phyloP scores from a whole-genome alignment of 768 basidiomycete species.

The Mycena rosella region DNA sequence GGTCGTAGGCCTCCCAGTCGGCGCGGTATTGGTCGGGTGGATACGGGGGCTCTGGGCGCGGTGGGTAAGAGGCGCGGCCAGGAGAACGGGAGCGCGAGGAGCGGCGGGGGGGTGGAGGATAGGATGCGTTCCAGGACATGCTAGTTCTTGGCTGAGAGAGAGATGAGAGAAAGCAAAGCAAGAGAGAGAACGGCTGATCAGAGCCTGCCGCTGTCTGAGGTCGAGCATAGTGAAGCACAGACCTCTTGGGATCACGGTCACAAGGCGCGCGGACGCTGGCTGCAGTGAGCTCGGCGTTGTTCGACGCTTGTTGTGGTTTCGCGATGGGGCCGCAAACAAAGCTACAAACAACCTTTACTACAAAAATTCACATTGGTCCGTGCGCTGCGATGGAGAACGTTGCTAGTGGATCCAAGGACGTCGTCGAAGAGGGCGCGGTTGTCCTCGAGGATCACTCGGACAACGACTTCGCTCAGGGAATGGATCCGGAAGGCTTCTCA shows the following conservation, averaged over 20 bases:
- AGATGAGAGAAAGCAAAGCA: conserved; percentile 68
- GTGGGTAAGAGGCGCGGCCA: conserved; percentile 67
- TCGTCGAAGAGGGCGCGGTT: neutral
- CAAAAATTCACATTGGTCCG: neutral
- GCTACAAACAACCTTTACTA: neutral
- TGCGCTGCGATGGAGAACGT: conserved; percentile 24
- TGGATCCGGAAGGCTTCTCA: conserved; percentile 71
- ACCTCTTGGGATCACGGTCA: conserved; percentile 84
- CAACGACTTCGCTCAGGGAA: conserved; percentile 57
- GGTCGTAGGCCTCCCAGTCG: conserved; percentile 80
- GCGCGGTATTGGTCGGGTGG: conserved; percentile 71
- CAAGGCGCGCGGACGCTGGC: conserved; percentile 58
- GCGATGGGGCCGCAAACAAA: conserved; percentile 27
- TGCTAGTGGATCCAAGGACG: conserved; percentile 12
- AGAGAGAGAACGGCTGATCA: conserved; percentile 72
- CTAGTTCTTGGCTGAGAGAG: conserved; percentile 67
- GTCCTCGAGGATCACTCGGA: neutral
- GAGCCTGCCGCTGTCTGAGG: conserved; percentile 79
- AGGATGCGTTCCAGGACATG: conserved; percentile 87
- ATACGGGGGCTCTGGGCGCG: conserved; percentile 68
- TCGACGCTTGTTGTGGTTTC: conserved; percentile 34
- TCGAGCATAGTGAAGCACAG: conserved; percentile 94
- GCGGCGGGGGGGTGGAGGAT: conserved; percentile 79
- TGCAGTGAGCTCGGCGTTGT: conserved; percentile 58
- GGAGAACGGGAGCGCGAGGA: conserved; percentile 92